Conservation (phyloP, 2,329 filamentous ascomycete genomes). For the Aspergillus transmontanensis region DNA sequence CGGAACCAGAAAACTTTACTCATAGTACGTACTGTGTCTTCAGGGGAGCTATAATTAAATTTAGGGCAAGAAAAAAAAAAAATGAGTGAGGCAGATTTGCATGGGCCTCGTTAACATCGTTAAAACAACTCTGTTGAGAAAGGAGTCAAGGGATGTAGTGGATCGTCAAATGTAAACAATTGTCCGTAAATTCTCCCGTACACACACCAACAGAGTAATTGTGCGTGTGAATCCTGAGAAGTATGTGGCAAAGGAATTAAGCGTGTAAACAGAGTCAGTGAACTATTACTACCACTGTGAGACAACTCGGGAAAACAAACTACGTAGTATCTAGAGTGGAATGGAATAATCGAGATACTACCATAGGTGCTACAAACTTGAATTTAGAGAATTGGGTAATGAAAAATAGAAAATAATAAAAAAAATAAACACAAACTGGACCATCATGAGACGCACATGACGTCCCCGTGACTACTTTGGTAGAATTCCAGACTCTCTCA, state of each 20-base stretch:
- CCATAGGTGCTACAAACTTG: neutral
- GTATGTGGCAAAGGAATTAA: neutral
- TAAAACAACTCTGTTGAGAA: conserved; percentile 6
- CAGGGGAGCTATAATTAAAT: neutral
- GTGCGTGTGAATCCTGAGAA: neutral
- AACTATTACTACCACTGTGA: neutral
- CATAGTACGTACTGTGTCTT: neutral
- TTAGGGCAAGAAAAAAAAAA: neutral
- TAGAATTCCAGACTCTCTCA: neutral
- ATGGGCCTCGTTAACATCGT: neutral
- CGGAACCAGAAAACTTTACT: conserved; percentile 6
- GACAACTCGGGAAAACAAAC: neutral
- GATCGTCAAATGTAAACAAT: neutral
- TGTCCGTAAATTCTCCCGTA: neutral
- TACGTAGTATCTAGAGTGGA: neutral
- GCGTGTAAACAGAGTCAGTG: neutral
- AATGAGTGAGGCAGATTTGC: neutral
- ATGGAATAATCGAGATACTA: neutral
- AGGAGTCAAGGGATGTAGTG: conserved; percentile 3
- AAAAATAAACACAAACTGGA: neutral
- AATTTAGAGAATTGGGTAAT: neutral
- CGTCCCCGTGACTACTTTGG: neutral
- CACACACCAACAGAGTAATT: neutral
- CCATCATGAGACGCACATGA: conserved; percentile 5
- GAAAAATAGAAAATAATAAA: neutral